Evolutionary conservation across 768 basidiomycete species (phyloP).

Genomic region (Termitomyces bulborhizus): DNA sequence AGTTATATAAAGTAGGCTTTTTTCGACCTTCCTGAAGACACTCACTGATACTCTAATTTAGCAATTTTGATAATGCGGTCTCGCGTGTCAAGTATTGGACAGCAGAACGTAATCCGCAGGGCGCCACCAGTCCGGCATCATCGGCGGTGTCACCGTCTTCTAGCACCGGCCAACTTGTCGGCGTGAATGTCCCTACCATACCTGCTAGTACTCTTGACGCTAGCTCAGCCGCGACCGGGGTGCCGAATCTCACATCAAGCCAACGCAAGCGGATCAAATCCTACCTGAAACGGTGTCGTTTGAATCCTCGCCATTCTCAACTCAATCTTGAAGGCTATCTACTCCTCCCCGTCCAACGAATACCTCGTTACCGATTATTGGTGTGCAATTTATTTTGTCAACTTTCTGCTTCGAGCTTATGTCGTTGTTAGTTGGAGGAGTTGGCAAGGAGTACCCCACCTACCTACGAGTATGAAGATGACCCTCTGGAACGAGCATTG

Average conservation of each 20-base stretch:
- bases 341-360: slow-evolving; percentile 90
- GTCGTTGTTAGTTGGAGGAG: slow-evolving; percentile 65
- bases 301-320: slow-evolving; percentile 88
- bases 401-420: slow-evolving; percentile 1
- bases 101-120: slow-evolving; percentile 41
- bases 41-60: slow-evolving; percentile 21
- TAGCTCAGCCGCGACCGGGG: slow-evolving; percentile 30
- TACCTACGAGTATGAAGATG: slow-evolving; percentile 64
- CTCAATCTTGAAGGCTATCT: slow-evolving; percentile 92
- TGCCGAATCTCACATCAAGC: slow-evolving; percentile 60
- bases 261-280: slow-evolving; percentile 86
- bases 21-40: not conserved
- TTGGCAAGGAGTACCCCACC: slow-evolving; percentile 83
- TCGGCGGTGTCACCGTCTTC: slow-evolving; percentile 51
- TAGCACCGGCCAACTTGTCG: slow-evolving; percentile 56
- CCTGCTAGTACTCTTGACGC: slow-evolving; percentile 37
- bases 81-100: slow-evolving; percentile 87
- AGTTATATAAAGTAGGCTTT: slow-evolving; percentile 88
- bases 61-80: slow-evolving; percentile 92
- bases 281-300: slow-evolving; percentile 85
- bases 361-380: slow-evolving; percentile 93
- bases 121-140: slow-evolving; percentile 29
- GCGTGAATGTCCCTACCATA: slow-evolving; percentile 46
- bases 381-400: slow-evolving; percentile 39
- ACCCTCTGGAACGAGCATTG: slow-evolving; percentile 80